Conservation (phyloP, 805 yeast genomes). For the Saccharomyces paradoxus region DNA sequence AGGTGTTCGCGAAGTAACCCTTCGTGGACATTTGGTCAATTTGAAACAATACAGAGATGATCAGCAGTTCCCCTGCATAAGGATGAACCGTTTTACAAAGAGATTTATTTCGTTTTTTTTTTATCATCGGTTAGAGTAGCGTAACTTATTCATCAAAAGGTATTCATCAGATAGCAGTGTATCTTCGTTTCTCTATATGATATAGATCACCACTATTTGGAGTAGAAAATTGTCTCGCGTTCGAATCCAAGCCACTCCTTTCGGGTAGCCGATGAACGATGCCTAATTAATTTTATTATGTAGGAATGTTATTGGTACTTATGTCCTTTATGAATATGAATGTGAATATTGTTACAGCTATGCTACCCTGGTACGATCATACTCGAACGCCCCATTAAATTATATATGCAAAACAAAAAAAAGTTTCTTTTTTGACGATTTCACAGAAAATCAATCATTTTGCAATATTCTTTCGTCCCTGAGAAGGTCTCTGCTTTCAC, state of each 20-base stretch:
- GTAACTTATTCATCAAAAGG: no score
- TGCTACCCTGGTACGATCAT: background rate
- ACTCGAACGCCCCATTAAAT: background rate
- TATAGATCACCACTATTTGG: no score
- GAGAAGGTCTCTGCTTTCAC: constrained; percentile 15
- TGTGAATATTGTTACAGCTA: background rate
- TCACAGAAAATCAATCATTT: constrained; percentile 12
- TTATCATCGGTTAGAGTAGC: background rate
- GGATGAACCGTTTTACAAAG: constrained; percentile 99
- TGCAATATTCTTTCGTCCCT: constrained; percentile 18
- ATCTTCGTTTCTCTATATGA: background rate
- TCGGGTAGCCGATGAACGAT: background rate
- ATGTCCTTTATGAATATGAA: background rate
- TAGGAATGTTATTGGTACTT: background rate
- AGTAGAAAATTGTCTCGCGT: background rate
- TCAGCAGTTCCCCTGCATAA: constrained; percentile 99
- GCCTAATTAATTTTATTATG: background rate
- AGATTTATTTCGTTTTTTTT: constrained; percentile 88
- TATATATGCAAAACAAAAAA: background rate
- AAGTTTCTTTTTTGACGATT: background rate
- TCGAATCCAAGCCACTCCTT: background rate
- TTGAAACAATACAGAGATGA: constrained; percentile 99
- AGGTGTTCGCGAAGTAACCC: constrained; percentile 22
- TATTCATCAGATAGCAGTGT: no score
- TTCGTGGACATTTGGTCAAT: constrained; percentile 93